These are phyloP conservation scores for Pleurotus giganteus DNA, from an alignment of 768 basidiomycete species.

Conservation along the genomic window DNA sequence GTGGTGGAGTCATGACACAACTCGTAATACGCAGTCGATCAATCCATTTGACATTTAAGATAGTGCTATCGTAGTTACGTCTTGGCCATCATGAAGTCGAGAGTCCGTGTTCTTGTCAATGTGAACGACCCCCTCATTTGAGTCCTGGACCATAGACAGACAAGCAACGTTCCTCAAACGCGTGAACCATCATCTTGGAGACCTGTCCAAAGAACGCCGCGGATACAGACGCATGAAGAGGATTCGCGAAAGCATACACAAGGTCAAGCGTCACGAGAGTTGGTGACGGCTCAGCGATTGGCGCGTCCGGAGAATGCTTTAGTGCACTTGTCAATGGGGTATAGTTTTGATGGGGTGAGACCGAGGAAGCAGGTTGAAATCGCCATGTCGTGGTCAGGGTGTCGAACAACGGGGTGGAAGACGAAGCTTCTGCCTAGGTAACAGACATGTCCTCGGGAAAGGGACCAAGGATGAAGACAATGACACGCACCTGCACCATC, in stretches of 20 bases:
- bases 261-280: conserved; percentile 86
- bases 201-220: conserved; percentile 85
- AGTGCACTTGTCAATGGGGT: background rate
- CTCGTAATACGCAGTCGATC: too few relatives aligned
- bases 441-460: conserved; percentile 10
- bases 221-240: conserved; percentile 81
- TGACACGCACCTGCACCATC: conserved; percentile 68
- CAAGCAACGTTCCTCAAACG: conserved; percentile 85
- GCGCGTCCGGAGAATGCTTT: background rate
- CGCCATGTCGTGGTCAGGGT: conserved; percentile 71
- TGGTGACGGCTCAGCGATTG: conserved; percentile 32
- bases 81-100: background rate
- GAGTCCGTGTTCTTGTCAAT: background rate
- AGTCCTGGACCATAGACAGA: conserved; percentile 61
- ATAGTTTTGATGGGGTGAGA: conserved; percentile 35
- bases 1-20: too few relatives aligned
- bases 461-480: background rate
- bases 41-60: too few relatives aligned
- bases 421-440: conserved; percentile 65
- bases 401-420: conserved; percentile 73
- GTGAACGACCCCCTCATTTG: too few relatives aligned
- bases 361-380: conserved; percentile 55
- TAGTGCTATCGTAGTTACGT: background rate
- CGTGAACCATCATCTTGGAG: conserved; percentile 84
- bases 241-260: conserved; percentile 83